phyloP scores from a whole-genome alignment of 345 rosid genomes.

The Raphanus raphanistrum region DNA sequence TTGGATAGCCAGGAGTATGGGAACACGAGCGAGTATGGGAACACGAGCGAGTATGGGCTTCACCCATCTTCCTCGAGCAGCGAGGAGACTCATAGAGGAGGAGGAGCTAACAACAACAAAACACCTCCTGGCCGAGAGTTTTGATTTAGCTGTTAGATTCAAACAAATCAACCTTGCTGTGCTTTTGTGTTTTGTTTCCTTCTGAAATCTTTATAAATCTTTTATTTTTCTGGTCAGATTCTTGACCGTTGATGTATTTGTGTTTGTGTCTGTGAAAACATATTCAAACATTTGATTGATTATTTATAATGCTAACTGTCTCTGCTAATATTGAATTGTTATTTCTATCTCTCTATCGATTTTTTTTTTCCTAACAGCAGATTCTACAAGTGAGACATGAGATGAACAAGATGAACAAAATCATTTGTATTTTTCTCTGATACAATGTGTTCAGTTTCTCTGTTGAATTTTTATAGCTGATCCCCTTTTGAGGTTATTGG shows the following conservation, averaged over 20 bases:
- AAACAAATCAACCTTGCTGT: conserved; percentile 28
- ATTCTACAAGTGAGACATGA: background rate
- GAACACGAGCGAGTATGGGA: conserved; percentile 59
- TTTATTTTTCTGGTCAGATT: conserved; percentile 7
- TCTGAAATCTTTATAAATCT: background rate
- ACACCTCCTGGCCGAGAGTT: conserved; percentile 22
- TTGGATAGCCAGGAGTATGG: conserved; percentile 66
- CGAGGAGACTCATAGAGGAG: conserved; percentile 40
- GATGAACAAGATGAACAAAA: background rate
- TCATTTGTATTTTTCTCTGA: too few species aligned
- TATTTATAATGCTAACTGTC: conserved; percentile 17
- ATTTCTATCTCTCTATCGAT: background rate
- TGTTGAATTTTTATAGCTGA: too few species aligned
- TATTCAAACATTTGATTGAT: conserved; percentile 23
- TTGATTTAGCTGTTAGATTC: conserved; percentile 35
- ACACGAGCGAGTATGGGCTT: conserved; percentile 50
- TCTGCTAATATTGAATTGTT: background rate
- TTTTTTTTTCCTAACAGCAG: background rate
- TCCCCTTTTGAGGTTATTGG: too few species aligned
- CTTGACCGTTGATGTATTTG: conserved; percentile 26
- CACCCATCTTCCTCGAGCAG: conserved; percentile 68
- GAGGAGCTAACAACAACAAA: conserved; percentile 33
- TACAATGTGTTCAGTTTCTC: too few species aligned
- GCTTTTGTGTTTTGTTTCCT: conserved; percentile 18
- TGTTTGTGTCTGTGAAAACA: conserved; percentile 20